phyloP scores from a whole-genome alignment of 495 filamentous ascomycete species.

The Talaromyces stipitatus region DNA sequence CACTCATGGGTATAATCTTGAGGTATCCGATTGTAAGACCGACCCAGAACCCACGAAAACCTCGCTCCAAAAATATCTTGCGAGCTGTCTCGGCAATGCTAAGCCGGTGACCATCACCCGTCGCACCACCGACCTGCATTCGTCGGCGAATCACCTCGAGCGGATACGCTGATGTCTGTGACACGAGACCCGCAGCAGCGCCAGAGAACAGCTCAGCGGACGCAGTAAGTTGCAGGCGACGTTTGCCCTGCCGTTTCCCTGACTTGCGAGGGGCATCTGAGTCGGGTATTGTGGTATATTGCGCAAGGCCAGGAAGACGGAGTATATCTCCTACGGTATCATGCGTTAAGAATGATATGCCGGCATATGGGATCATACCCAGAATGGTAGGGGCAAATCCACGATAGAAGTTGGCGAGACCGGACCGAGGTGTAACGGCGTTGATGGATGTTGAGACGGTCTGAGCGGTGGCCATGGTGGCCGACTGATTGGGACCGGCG shows the following conservation, averaged over 20 bases:
- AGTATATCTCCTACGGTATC: slow-evolving; percentile 79
- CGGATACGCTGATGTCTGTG: slow-evolving; percentile 88
- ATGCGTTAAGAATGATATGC: slow-evolving; percentile 94
- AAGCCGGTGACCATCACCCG: slow-evolving; percentile 77
- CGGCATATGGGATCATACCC: slow-evolving; percentile 95
- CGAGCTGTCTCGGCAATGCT: slow-evolving; percentile 69
- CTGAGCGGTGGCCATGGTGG: slow-evolving; percentile 23
- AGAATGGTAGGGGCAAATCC: slow-evolving; percentile 83
- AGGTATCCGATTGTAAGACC: slow-evolving; percentile 91
- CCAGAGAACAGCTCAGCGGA: slow-evolving; percentile 77
- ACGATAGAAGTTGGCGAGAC: slow-evolving; percentile 86
- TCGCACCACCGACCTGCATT: slow-evolving; percentile 94
- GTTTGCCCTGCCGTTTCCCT: slow-evolving; percentile 5
- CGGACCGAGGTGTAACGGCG: slow-evolving; percentile 48
- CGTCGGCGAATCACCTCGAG: slow-evolving; percentile 84
- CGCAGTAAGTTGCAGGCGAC: slow-evolving; percentile 45
- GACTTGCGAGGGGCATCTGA: slow-evolving; percentile 17
- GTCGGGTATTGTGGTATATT: slow-evolving; percentile 56
- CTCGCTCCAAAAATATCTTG: slow-evolving; percentile 66
- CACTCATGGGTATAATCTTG: slow-evolving; percentile 88
- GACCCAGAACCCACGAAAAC: slow-evolving; percentile 80
- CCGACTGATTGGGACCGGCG: slow-evolving; percentile 14
- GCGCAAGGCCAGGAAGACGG: slow-evolving; percentile 53
- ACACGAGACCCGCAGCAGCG: slow-evolving; percentile 76
- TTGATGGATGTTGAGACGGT: slow-evolving; percentile 29